Conservation (phyloP, 495 filamentous ascomycete genomes). For the Tuber calosporum region DNA sequence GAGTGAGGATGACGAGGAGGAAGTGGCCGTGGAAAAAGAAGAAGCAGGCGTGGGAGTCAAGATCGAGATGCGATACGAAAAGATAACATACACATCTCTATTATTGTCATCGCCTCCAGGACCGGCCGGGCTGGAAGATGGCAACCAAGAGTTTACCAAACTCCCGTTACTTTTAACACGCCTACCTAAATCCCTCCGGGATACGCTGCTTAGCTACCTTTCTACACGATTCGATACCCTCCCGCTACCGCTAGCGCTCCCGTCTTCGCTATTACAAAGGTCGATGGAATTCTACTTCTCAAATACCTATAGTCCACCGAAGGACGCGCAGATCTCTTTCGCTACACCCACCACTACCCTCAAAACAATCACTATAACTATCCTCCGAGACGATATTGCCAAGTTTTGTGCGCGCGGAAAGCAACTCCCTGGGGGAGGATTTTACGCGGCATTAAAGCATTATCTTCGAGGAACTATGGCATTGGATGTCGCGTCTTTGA, state of each 20-base stretch:
- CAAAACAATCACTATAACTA: constrained; percentile 48
- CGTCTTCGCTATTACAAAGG: constrained; percentile 35
- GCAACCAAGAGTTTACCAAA: constrained; percentile 43
- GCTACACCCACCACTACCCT: constrained; percentile 40
- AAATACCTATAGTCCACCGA: constrained; percentile 7
- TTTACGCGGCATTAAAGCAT: constrained; percentile 45
- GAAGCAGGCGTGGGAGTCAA: constrained; percentile 44
- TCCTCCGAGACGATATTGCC: constrained; percentile 44
- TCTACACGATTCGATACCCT: constrained; percentile 50
- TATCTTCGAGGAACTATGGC: constrained; percentile 50
- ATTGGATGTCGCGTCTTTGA: constrained; percentile 49
- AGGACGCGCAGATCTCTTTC: constrained; percentile 32
- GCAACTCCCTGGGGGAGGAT: constrained; percentile 29
- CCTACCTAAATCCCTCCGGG: constrained; percentile 50
- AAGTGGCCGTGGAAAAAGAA: constrained; percentile 30
- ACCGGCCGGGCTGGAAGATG: neutral
- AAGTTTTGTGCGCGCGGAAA: constrained; percentile 24
- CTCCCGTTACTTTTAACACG: constrained; percentile 52
- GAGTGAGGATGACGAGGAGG: constrained; percentile 26
- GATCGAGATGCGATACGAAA: constrained; percentile 50
- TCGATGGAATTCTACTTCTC: neutral
- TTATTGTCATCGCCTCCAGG: constrained; percentile 13
- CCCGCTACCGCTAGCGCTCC: constrained; percentile 45
- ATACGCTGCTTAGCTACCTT: constrained; percentile 49
- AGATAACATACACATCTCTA: constrained; percentile 44